phyloP scores from a whole-genome alignment of 495 filamentous ascomycete genomes.

The Penicillium riverlandense region DNA sequence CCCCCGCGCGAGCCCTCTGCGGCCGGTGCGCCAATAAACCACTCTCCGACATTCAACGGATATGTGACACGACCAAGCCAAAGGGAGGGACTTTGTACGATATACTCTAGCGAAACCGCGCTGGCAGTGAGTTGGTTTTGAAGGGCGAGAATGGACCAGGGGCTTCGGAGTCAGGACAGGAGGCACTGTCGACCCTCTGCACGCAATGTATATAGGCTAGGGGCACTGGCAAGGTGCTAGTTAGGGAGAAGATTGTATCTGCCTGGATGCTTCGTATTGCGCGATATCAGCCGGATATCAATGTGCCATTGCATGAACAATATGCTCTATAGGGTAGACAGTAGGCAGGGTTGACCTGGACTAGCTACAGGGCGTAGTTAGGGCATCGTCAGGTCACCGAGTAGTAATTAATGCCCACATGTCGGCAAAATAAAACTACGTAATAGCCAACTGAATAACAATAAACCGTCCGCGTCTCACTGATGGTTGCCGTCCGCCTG shows the following conservation, averaged over 20 bases:
- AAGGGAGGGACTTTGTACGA: slow-evolving; percentile 29
- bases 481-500: too few species aligned
- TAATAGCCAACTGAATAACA: too few species aligned
- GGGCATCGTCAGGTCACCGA: too few species aligned
- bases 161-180: background rate
- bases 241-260: background rate
- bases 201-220: background rate
- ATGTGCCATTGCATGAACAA: too few species aligned
- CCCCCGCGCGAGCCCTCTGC: slow-evolving; percentile 33
- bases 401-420: too few species aligned
- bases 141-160: background rate
- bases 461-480: too few species aligned
- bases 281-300: background rate
- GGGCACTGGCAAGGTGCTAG: background rate
- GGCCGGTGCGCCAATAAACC: slow-evolving; percentile 27
- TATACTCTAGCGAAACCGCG: slow-evolving; percentile 15
- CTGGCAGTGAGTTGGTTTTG: background rate
- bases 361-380: too few species aligned
- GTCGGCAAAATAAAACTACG: too few species aligned
- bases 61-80: slow-evolving; percentile 19
- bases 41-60: slow-evolving; percentile 4
- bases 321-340: too few species aligned
- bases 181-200: background rate
- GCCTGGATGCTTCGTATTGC: background rate
- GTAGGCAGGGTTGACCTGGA: too few species aligned